These are phyloP conservation scores for Ambrosiella beaveri DNA, from an alignment of 2,329 filamentous ascomycete genomes.

Conservation along the genomic window DNA sequence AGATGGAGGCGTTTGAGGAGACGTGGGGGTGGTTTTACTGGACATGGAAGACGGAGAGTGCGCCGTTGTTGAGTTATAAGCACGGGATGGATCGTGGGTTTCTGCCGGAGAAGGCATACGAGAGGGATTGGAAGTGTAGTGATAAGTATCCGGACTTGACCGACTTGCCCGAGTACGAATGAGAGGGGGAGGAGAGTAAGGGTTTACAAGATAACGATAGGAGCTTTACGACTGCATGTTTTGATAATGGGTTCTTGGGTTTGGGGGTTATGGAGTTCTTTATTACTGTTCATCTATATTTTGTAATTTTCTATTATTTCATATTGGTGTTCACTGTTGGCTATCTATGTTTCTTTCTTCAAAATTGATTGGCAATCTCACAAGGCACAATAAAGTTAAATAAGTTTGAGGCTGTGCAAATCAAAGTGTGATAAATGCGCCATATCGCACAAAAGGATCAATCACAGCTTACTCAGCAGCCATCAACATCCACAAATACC, in stretches of 20 bases:
- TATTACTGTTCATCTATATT: not conserved
- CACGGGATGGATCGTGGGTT: constrained; percentile 41
- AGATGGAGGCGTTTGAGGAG: constrained; percentile 57
- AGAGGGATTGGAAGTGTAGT: constrained; percentile 32
- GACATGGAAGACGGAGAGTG: constrained; percentile 60
- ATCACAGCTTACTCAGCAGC: not conserved
- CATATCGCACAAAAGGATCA: not conserved
- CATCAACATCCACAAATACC: not conserved
- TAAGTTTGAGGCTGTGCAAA: not conserved
- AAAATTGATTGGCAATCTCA: not conserved
- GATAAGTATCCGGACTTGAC: constrained; percentile 18
- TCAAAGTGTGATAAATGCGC: not conserved
- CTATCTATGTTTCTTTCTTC: not conserved
- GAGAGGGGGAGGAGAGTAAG: not conserved
- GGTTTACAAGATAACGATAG: not conserved
- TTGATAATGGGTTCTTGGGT: not conserved
- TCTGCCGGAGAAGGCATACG: constrained; percentile 41
- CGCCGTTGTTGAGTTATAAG: constrained; percentile 60
- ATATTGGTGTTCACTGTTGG: not conserved
- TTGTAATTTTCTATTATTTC: not conserved
- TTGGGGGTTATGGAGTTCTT: not conserved
- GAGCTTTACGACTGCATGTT: not conserved
- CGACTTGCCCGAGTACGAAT: constrained; percentile 17
- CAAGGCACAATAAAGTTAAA: not conserved
- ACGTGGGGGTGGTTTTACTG: constrained; percentile 72